phyloP scores from a whole-genome alignment of 2,329 filamentous ascomycete species.

The Aureobasidium leucospermi region DNA sequence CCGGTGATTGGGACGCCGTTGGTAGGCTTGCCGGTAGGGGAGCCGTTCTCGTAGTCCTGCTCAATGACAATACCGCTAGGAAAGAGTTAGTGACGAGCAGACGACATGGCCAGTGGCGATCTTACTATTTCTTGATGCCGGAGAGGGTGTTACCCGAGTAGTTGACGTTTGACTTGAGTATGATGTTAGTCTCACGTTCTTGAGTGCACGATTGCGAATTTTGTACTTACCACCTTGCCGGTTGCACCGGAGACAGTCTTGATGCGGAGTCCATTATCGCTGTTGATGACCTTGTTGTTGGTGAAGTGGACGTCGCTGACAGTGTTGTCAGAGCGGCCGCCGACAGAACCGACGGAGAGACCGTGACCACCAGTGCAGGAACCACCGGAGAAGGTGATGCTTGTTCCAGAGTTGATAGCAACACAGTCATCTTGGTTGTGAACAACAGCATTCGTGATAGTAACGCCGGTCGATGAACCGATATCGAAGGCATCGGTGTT shows the following conservation, averaged over 20 bases:
- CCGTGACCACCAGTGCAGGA: constrained; percentile 45
- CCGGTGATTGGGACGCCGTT: constrained; percentile 30
- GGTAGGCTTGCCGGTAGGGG: constrained; percentile 38
- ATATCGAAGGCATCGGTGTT: constrained; percentile 28
- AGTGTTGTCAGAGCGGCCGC: constrained; percentile 44
- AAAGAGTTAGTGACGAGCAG: neutral
- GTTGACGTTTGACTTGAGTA: constrained; percentile 22
- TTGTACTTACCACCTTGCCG: constrained; percentile 34
- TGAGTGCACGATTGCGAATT: too few relatives aligned
- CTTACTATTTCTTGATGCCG: constrained; percentile 29
- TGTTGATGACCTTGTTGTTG: constrained; percentile 41
- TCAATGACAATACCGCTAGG: constrained; percentile 31
- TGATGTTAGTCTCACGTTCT: too few relatives aligned
- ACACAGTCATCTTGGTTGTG: constrained; percentile 27
- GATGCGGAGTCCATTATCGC: constrained; percentile 44
- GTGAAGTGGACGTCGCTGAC: constrained; percentile 44
- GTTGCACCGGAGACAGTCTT: constrained; percentile 47
- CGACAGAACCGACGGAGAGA: constrained; percentile 49
- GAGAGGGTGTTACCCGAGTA: constrained; percentile 37
- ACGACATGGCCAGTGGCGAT: neutral
- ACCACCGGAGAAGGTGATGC: constrained; percentile 36
- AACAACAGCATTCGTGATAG: constrained; percentile 22
- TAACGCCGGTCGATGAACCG: constrained; percentile 19
- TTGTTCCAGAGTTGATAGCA: constrained; percentile 31
- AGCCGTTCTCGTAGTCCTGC: constrained; percentile 50